phyloP scores from a whole-genome alignment of 768 basidiomycete genomes.

The Xerocomus brunneocitrinus region DNA sequence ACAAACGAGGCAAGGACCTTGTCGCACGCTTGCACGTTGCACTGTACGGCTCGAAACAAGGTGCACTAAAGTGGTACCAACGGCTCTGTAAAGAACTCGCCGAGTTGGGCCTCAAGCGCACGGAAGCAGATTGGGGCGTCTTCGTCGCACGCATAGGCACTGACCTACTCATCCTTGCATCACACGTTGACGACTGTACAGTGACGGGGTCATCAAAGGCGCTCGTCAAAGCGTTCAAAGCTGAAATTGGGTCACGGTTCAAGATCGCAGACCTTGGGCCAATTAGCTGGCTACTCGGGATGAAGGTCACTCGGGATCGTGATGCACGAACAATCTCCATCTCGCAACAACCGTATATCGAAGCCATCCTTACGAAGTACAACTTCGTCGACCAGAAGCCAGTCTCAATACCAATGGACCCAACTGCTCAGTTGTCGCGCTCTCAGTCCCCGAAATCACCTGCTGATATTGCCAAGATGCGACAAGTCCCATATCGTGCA shows the following conservation, averaged over 20 bases:
- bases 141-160: background rate
- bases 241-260: background rate
- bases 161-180: background rate
- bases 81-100: background rate
- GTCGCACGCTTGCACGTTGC: slow-evolving; percentile 9
- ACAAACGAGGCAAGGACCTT: background rate
- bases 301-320: slow-evolving; percentile 1
- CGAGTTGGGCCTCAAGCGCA: background rate
- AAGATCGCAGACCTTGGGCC: slow-evolving; percentile 1
- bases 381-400: background rate
- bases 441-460: background rate
- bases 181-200: slow-evolving; percentile 7
- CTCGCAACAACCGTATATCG: background rate
- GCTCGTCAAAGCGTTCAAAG: slow-evolving; percentile 4
- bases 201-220: background rate
- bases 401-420: background rate
- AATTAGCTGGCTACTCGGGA: slow-evolving; percentile 10
- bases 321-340: background rate
- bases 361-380: background rate
- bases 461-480: background rate
- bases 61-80: slow-evolving; percentile 6
- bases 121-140: slow-evolving; percentile 1
- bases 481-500: background rate
- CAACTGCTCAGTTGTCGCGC: background rate
- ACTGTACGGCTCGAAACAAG: slow-evolving; percentile 9